Base-by-base conservation (phyloP, 2,329 filamentous ascomycete species). In the Davidsoniella virescens region DNA sequence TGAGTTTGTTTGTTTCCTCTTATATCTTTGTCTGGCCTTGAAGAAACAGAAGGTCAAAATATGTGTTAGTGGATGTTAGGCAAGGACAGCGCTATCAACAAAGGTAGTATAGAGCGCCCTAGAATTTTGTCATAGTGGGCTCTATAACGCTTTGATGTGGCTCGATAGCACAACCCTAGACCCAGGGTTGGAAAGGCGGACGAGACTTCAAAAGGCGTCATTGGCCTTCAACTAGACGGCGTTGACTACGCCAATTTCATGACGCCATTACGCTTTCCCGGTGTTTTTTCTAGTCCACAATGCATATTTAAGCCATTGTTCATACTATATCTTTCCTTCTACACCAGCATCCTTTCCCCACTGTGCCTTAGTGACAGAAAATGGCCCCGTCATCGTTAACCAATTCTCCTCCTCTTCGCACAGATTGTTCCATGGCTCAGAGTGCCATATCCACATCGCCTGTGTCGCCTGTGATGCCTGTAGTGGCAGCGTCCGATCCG, bases 141-240 rank as follows among this genome's bases (percentile, higher is more conserved):
- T 23, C 20, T 23, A 23, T 23, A 23, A 5, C 20, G 20, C 20
- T 23, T 23, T 23, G 20, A 23, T 23, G 20, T 23, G 4, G 20
- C 20, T 23, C 20, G 4, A 5, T 23, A 23, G 20, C 20, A 33
- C 12, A 33, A 33, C 29, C 29, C 29, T 33, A 33, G 29, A 12
- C 8, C 4, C 5, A 9, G 29, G 29, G 29, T 33, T 33, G 25
- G 5, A 5, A n/a, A 9, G 6, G 3, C 33, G 3, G 43, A n/a
- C 43, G 8, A 36, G 10, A 18, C 25, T 39, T 47, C 44, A 26
- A 37, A 47, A 39, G 36, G 44, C 44, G 44, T 47, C 44, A 47
- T 47, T 47, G 44, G 23, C 29, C 20, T 33, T 33, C 29, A 9
- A 3, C 29, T 4, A 33, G 12, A 33, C 12, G 29, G 8, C 29